A percentile compares a stretch with the other conserved stretches of the same genome.
Conservation (phyloP, 2,329 filamentous ascomycete species). For the Stagonosporopsis chrysanthemi region DNA sequence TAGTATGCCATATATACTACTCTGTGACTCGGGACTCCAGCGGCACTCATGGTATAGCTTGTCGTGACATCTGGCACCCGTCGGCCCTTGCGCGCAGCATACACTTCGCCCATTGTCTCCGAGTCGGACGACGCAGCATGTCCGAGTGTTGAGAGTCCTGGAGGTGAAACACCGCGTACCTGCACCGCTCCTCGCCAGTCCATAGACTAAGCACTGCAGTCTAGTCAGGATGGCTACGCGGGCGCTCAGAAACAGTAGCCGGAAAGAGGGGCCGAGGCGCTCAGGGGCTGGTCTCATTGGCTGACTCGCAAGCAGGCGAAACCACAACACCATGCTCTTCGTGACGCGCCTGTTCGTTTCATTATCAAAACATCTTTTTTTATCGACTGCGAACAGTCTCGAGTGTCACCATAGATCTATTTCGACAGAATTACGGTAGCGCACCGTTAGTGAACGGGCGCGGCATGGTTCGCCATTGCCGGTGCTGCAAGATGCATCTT, state of each 20-base stretch:
- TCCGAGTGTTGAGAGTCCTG: slow-evolving; percentile 37
- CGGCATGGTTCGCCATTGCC: not conserved
- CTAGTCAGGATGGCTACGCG: slow-evolving; percentile 36
- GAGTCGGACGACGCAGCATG: slow-evolving; percentile 37
- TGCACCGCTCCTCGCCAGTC: slow-evolving; percentile 32
- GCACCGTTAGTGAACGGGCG: not conserved
- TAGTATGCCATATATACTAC: slow-evolving; percentile 42
- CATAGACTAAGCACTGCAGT: slow-evolving; percentile 38
- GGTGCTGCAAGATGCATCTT: slow-evolving; percentile 4
- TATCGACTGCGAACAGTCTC: slow-evolving; percentile 18
- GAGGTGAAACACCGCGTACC: slow-evolving; percentile 37
- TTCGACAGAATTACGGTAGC: not conserved
- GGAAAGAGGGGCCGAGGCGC: slow-evolving; percentile 42
- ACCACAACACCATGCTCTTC: slow-evolving; percentile 27
- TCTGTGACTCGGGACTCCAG: slow-evolving; percentile 40
- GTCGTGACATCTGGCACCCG: slow-evolving; percentile 29
- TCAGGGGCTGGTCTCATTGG: slow-evolving; percentile 28
- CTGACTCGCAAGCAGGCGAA: slow-evolving; percentile 15
- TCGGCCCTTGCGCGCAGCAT: slow-evolving; percentile 26
- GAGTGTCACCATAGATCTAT: slow-evolving; percentile 12
- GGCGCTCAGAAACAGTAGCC: slow-evolving; percentile 18
- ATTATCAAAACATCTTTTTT: slow-evolving; percentile 23
- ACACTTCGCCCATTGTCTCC: slow-evolving; percentile 36
- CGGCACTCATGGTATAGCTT: slow-evolving; percentile 37
- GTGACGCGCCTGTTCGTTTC: slow-evolving; percentile 29